A percentile compares a stretch with the other conserved stretches of the same genome.
Evolutionary conservation across 225 moss, liverwort and hornwort genomes (phyloP).

Genomic region (Rhytidiadelphus loreus): DNA sequence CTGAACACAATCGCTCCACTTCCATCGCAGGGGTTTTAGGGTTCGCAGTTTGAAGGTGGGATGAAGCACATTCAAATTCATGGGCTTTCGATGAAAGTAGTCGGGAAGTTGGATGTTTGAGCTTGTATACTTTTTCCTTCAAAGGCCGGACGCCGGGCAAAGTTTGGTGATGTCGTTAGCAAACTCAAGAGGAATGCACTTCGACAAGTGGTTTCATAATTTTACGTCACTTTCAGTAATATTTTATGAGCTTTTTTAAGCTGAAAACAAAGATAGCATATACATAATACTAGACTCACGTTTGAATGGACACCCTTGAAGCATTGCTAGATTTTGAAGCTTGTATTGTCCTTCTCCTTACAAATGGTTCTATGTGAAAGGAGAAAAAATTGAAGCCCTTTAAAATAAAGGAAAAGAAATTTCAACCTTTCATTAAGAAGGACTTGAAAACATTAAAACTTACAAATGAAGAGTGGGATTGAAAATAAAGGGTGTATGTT

Average conservation of each 20-base stretch:
- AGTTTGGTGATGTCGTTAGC: no score
- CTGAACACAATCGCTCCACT: background rate
- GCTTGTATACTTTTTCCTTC: background rate
- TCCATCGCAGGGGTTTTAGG: background rate
- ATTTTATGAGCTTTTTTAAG: background rate
- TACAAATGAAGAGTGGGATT: no score
- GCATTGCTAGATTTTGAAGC: background rate
- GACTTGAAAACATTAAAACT: background rate
- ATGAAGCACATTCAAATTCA: background rate
- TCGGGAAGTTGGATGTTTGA: background rate
- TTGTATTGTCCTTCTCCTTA: background rate
- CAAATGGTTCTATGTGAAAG: background rate
- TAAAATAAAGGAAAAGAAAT: background rate
- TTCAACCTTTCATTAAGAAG: background rate
- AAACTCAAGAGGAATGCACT: accelerated
- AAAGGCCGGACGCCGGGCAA: background rate
- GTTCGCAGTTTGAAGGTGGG: background rate
- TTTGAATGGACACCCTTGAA: accelerated
- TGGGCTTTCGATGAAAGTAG: background rate
- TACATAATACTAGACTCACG: background rate
- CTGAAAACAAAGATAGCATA: no score
- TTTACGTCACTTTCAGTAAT: accelerated
- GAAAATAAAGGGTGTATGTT: background rate
- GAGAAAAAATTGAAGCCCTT: background rate
- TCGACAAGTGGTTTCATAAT: background rate